phyloP scores from a whole-genome alignment of 2,329 filamentous ascomycete species.

The Penicillium vulpinum region DNA sequence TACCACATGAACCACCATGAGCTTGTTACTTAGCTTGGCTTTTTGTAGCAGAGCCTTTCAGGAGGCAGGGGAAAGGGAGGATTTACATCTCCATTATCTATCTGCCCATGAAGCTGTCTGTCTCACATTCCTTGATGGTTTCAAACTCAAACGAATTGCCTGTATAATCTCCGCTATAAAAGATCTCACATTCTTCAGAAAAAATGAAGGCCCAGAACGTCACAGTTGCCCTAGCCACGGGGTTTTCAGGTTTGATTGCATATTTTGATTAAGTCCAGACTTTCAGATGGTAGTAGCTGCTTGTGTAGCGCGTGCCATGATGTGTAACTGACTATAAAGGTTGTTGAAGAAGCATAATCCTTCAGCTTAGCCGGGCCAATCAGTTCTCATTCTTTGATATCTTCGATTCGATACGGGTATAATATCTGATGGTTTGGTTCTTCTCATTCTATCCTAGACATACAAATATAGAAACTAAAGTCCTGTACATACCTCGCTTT shows the following conservation, averaged over 20 bases:
- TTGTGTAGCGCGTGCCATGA: not conserved
- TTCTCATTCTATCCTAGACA: not conserved
- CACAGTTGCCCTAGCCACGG: not conserved
- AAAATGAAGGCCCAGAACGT: not conserved
- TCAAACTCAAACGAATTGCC: not conserved
- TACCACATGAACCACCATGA: not conserved
- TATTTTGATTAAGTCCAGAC: not conserved
- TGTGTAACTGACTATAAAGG: not conserved
- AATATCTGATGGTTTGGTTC: not conserved
- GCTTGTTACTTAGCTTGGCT: not conserved
- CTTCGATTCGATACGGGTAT: not conserved
- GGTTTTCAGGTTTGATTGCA: not conserved
- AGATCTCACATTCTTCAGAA: not conserved
- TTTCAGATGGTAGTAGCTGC: not conserved
- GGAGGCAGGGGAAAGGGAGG: too few relatives aligned
- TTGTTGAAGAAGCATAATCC: not conserved
- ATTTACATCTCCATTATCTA: not conserved
- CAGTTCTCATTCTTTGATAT: not conserved
- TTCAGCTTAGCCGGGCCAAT: not conserved
- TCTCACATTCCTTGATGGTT: not conserved
- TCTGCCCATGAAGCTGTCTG: not conserved
- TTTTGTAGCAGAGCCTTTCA: too few relatives aligned
- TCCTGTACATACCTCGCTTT: conserved; percentile 2
- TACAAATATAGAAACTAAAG: not conserved
- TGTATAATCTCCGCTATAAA: not conserved